phyloP scores from a whole-genome alignment of 371 early-diverging fungal genomes.

The Mortierella sp. region DNA sequence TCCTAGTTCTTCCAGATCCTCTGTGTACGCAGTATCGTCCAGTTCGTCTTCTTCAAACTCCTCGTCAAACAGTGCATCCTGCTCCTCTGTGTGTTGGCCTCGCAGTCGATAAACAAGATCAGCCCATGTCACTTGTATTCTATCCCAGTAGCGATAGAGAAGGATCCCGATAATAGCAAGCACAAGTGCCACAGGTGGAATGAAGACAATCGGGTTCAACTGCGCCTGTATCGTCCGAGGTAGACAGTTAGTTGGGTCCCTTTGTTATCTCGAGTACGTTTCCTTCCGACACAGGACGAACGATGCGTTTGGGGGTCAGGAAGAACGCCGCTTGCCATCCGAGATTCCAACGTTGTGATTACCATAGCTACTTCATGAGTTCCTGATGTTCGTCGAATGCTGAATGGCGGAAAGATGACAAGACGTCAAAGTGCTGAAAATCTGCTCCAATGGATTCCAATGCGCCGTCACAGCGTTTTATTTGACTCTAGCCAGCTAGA shows the following conservation, averaged over 20 bases:
- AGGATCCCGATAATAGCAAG: constrained; percentile 38
- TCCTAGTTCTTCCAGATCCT: not conserved
- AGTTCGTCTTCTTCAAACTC: constrained; percentile 11
- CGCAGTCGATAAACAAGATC: constrained; percentile 1
- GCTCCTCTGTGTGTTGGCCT: constrained; percentile 3
- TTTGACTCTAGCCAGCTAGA: too few species aligned
- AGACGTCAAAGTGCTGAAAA: too few species aligned
- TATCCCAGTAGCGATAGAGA: constrained; percentile 11
- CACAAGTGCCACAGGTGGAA: constrained; percentile 40
- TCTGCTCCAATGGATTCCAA: constrained; percentile 1
- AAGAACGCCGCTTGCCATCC: too few species aligned
- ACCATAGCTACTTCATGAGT: too few species aligned
- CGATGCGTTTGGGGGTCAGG: too few species aligned
- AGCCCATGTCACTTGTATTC: constrained; percentile 4
- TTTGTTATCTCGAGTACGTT: not conserved
- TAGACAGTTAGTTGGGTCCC: not conserved
- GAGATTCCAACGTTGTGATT: too few species aligned
- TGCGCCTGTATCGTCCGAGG: constrained; percentile 12
- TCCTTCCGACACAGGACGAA: not conserved
- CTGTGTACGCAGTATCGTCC: not conserved
- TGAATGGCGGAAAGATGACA: too few species aligned
- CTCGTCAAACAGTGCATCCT: constrained; percentile 10
- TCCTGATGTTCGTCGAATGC: too few species aligned
- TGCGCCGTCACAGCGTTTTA: not conserved
- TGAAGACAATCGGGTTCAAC: constrained; percentile 36